phyloP scores from a whole-genome alignment of 805 yeast species.

The Hanseniaspora pseudoguilliermondii region DNA sequence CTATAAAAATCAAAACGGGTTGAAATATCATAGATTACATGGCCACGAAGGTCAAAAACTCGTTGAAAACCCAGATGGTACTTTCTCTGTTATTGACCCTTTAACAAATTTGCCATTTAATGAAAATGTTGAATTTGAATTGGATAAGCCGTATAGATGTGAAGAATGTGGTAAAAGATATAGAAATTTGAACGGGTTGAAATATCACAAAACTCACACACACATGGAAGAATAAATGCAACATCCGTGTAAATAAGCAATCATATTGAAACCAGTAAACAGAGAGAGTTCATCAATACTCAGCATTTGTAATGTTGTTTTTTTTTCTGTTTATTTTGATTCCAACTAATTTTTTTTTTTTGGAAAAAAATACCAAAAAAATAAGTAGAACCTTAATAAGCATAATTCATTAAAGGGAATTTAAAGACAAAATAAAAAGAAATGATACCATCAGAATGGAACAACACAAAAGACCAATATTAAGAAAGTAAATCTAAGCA shows the following conservation, averaged over 20 bases:
- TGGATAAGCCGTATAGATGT: conserved; percentile 95
- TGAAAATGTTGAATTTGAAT: conserved; percentile 88
- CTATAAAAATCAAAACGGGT: conserved; percentile 92
- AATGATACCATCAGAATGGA: no score
- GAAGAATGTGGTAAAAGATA: conserved; percentile 97
- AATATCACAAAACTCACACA: conserved; percentile 96
- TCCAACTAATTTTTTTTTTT: no score
- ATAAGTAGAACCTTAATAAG: no score
- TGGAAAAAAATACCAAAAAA: no score
- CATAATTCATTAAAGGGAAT: no score
- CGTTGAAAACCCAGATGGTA: conserved; percentile 84
- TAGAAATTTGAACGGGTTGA: conserved; percentile 89
- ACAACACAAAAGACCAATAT: background rate
- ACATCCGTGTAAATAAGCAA: background rate
- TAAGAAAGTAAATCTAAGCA: background rate
- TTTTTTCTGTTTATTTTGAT: no score
- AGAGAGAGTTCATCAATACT: no score
- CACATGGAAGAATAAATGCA: conserved; percentile 36
- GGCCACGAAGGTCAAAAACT: conserved; percentile 95
- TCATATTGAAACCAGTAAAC: background rate
- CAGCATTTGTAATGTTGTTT: no score
- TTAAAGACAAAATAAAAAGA: no score
- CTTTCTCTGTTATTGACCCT: conserved; percentile 85
- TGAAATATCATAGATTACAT: conserved; percentile 87
- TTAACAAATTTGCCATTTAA: conserved; percentile 77